Base-by-base conservation (phyloP, 805 yeast species). In the Hanseniaspora lindneri region DNA sequence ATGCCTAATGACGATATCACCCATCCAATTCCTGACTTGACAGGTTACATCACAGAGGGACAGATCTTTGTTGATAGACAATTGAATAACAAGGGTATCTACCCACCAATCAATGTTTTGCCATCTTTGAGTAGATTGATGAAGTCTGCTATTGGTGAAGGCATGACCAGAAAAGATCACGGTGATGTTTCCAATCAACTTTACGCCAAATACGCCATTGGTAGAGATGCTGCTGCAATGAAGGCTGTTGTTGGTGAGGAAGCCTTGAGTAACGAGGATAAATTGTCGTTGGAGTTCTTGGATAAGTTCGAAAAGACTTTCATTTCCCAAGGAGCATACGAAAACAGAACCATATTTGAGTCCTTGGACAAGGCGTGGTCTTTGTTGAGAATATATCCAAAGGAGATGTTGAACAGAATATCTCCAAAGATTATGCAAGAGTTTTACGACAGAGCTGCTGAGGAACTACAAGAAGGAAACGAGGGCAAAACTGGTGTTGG, bases 1-100 rank as follows among this genome's bases (percentile, higher is more conserved):
- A 94, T 92, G 99, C 99, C 99, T 58, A 92, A 92, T 75, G 98
- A 92, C 70, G 99, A 92, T 74, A 92, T 92, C 65, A 92, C 97
- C 56, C 99, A 92, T 72, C 99, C 99, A 61, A 92, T 92, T 73
- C 99, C 99, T 48, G 99, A 92, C 81, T 82, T 92, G 74, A 92
- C 99, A 39, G 99, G 99, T 59, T 92, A 94, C 69, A 92, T 92
- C 66, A 92, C 99, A 41, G 99, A 92, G 71, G 99, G 99, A 52
- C 99, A 92, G 75, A 92, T 92, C 63, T 89, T 83, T 54, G 81
- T 92, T 59, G 99, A 92, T 70, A 85, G 99, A 73, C 96, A 87
- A 70, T 76, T 92, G 66, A 74, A 83, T 65, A 88, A 94, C 71
- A 86, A 92, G 69, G 98, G 97, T 78, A 74, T 92, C 60, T 94